phyloP scores from a whole-genome alignment of 140 eudicot genomes.

The Flaveria floridana region DNA sequence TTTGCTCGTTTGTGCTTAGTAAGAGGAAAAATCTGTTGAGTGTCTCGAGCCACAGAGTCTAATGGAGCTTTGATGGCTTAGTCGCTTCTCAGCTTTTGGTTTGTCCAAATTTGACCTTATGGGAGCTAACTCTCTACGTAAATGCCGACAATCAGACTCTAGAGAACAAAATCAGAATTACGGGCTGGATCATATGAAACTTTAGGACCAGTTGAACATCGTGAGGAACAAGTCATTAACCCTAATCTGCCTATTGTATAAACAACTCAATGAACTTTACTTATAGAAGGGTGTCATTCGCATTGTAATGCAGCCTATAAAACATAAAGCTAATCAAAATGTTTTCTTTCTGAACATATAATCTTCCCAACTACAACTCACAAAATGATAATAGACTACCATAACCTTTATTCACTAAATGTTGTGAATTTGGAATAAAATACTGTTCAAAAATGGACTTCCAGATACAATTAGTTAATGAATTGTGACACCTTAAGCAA shows the following conservation, averaged over 20 bases:
- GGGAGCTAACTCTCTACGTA: not conserved
- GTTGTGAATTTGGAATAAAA: not conserved
- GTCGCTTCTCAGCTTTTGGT: not conserved
- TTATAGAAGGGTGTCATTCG: conserved; percentile 1
- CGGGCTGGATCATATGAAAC: not conserved
- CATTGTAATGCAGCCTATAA: not conserved
- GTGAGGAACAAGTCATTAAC: not conserved
- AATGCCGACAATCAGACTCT: not conserved
- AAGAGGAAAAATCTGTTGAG: not conserved
- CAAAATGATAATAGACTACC: not conserved
- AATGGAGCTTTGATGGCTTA: not conserved
- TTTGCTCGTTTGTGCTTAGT: conserved; percentile 2
- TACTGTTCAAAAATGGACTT: no score
- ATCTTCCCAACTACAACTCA: conserved; percentile 1
- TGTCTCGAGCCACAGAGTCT: not conserved
- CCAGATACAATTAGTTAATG: no score
- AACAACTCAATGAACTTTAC: not conserved
- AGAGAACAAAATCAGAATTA: not conserved
- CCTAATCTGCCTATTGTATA: not conserved
- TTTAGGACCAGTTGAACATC: not conserved
- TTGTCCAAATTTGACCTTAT: not conserved
- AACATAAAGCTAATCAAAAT: conserved; percentile 2
- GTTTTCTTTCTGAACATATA: not conserved
- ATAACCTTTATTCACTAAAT: conserved; percentile 9
- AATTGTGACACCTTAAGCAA: no score